Conservation (phyloP, 345 rosid species). For the Aethionema arabicum region DNA sequence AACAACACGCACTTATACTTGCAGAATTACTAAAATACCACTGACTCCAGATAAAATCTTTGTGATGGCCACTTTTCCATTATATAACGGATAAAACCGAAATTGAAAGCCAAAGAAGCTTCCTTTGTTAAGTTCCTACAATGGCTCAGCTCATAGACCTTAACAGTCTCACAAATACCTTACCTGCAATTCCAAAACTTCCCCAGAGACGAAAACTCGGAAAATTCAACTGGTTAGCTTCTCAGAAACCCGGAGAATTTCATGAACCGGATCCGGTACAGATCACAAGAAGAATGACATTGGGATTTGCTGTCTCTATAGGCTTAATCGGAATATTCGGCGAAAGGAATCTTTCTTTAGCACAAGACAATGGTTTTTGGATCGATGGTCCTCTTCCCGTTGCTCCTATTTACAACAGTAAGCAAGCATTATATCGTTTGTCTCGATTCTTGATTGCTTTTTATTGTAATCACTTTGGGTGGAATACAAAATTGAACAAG, state of each 20-base stretch:
- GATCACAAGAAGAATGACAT: constrained; percentile 55
- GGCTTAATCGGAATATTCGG: constrained; percentile 41
- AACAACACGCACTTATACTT: neutral
- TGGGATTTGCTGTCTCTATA: constrained; percentile 56
- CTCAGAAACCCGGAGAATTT: constrained; percentile 36
- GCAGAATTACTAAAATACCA: constrained; percentile 17
- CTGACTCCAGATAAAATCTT: constrained; percentile 26
- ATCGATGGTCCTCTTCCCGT: constrained; percentile 55
- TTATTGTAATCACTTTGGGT: neutral
- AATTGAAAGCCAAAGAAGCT: neutral
- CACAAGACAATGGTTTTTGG: constrained; percentile 75
- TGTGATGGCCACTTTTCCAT: constrained; percentile 30
- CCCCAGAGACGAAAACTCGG: neutral
- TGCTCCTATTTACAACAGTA: constrained; percentile 69
- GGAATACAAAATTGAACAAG: neutral
- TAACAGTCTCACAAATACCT: constrained; percentile 23
- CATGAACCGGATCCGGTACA: constrained; percentile 41
- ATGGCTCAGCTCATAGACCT: constrained; percentile 34
- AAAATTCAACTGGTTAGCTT: neutral
- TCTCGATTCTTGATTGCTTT: constrained; percentile 4
- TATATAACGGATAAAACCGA: constrained; percentile 27
- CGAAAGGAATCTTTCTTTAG: constrained; percentile 41
- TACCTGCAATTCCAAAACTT: constrained; percentile 4
- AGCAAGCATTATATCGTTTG: constrained; percentile 26
- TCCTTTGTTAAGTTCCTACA: constrained; percentile 1